Base-by-base conservation (phyloP, 2,329 filamentous ascomycete genomes). In the Cladosporium sphaerospermum region DNA sequence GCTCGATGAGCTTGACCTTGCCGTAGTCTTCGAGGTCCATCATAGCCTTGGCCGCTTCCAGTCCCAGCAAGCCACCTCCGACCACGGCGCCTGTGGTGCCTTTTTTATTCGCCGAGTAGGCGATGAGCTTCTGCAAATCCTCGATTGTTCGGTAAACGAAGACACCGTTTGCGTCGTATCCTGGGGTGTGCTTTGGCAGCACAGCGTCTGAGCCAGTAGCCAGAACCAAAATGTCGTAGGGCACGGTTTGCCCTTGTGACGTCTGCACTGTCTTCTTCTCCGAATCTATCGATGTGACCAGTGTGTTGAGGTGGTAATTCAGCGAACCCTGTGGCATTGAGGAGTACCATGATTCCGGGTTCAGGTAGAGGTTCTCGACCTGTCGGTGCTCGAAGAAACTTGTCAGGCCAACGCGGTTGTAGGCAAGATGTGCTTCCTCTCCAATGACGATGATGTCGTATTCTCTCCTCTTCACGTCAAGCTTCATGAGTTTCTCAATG, bases 21-120 rank as follows among this genome's bases (percentile, higher is more conserved):
- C 78, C 75, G 64, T 86, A 95, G 48, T 83, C 80, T 61, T 87
- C 78, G 8, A 96, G 74, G 64, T 95, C 89, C 74, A 91, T 85
- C 88, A 96, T 90, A 2, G 90, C 90, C 63, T 95, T 93, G 33
- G 89, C 90, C 2, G 90, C 90, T 71, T 96, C 90, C 0, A 96
- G 79, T 0, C 90, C 90, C 0, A 96, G 77, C 19, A 96, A 70
- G 1, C 90, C 90, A 49, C 90, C 90, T 19, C 90, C 90, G 3
- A 96, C 87, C 0, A 93, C 89, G 4, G 83, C 80, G 0, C 87
- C 89, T 2, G 80, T 79, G 2, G 83, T 82, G 4, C 82, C 88
- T 60, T 83, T 86, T 51, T 82, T 80, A 9, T 75, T 73, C 1
- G 81, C 77, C 0, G 88, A 82, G 64, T 86, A 95, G 1, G 77